These are phyloP conservation scores for Ceratobasidium sp. DNA, from an alignment of 1,284 basidiomycete genomes.

Conservation along the genomic window DNA sequence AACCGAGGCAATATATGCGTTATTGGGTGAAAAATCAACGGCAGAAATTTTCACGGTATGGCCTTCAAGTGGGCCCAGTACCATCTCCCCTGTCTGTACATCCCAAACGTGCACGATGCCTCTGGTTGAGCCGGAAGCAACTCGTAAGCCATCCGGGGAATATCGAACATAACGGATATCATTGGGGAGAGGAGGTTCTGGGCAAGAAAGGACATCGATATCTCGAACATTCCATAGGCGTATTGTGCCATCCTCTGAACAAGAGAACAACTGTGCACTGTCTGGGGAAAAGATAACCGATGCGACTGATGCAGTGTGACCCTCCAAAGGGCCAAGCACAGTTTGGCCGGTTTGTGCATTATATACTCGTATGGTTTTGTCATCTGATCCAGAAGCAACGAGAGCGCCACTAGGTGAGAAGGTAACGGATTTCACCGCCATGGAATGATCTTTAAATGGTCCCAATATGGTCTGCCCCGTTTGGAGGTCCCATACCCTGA, in stretches of 20 bases:
- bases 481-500: too few species aligned
- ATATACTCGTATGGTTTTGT: not conserved
- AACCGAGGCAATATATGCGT: not conserved
- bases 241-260: conserved; percentile 70
- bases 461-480: conserved; percentile 11
- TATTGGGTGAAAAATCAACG: not conserved
- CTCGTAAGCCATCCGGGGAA: not conserved
- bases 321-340: not conserved
- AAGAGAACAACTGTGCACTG: not conserved
- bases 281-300: conserved; percentile 8
- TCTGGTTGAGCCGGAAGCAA: not conserved
- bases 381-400: not conserved
- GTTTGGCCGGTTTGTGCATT: conserved; percentile 2
- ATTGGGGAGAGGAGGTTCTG: too few species aligned
- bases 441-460: not conserved
- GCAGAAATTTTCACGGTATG: not conserved
- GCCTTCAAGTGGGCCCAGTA: not conserved
- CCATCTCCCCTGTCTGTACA: not conserved
- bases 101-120: conserved; percentile 1
- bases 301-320: not conserved
- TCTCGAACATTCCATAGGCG: conserved; percentile 70
- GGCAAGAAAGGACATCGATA: too few species aligned
- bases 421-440: not conserved
- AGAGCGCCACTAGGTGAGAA: conserved; percentile 8
- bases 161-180: conserved; percentile 30